Percentiles rank a stretch among this genome's conserved stretches.
Conservation (phyloP, 345 rosid genomes). For the Stellera chamaejasme region DNA sequence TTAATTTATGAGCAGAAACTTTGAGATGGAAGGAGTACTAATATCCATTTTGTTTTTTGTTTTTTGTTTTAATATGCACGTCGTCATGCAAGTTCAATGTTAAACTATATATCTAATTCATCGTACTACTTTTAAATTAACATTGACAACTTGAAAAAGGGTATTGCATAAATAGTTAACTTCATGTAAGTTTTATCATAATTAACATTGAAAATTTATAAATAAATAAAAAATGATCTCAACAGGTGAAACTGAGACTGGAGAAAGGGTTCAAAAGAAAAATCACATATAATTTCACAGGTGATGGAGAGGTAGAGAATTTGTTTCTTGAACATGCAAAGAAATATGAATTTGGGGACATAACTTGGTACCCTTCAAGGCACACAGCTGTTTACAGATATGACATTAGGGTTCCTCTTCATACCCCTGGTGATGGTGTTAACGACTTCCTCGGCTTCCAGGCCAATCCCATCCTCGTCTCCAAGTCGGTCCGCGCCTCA, state of each 20-base stretch:
- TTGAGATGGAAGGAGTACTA: too few species aligned
- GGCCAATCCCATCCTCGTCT: conserved; percentile 44
- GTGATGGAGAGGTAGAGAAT: conserved; percentile 52
- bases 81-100: too few species aligned
- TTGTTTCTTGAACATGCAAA: conserved; percentile 48
- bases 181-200: too few species aligned
- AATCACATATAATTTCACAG: conserved; percentile 55
- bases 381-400: conserved; percentile 65
- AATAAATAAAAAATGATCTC: not conserved
- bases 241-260: conserved; percentile 56
- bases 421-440: conserved; percentile 45
- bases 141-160: too few species aligned
- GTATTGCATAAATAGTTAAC: too few species aligned
- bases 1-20: too few species aligned
- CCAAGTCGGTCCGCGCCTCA: conserved; percentile 45
- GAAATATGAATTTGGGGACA: conserved; percentile 66
- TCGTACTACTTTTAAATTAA: too few species aligned
- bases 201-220: too few species aligned
- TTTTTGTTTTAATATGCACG: too few species aligned
- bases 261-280: conserved; percentile 75
- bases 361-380: conserved; percentile 82
- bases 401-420: conserved; percentile 48
- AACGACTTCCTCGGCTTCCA: conserved; percentile 75
- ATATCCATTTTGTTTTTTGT: too few species aligned
- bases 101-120: too few species aligned